Base-by-base conservation (phyloP, 352 stramenopile species). In the Pythium myriotylum region DNA sequence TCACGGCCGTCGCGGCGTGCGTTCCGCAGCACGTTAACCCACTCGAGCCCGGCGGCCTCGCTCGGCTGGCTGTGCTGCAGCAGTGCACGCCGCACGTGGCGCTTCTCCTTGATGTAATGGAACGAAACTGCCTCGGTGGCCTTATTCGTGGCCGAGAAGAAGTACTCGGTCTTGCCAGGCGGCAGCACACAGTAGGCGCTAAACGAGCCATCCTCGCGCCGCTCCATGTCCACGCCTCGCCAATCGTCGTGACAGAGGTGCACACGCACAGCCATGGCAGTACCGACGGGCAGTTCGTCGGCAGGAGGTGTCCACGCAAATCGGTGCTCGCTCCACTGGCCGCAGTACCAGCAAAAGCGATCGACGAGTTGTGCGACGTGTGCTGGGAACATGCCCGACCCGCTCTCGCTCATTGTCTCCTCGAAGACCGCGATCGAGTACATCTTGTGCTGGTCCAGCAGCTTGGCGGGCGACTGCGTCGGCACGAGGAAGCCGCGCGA, bases 281-380 rank as follows among this genome's bases (percentile, higher is more conserved):
- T 7, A 10, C 70, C 69, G 20, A 76, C 79, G 8, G 73, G 73
- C 1, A 79, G 68, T 32, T 78, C 70, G 7, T 70, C 58, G 37
- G 57, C n/a, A 4, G 54, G 49, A 13, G 84, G 84, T 2, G 65
- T 77, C 81, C 84, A 91, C 17, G 76, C 73, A 47, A 92, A 92
- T 24, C 84, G 81, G 41, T 92, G 76, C 54, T 92, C 84, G 24
- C 73, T 70, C 84, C 84, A 92, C 42, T 87, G 73, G 2, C 79
- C 84, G 35, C 81, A 91, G 60, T 89, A 89, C 84, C 84, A 93
- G 58, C 84, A 93, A 20, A 76, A 84, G n/a, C 72, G 70, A 50
- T 93, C 81, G 1, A 89, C 79, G 32, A 89, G 74, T 23, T 54
- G 68, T 39, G 70, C 68, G 0, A 88, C 51, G 19, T 90, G 80